These are phyloP conservation scores for Aspergillus fischeri DNA, from an alignment of 2,329 filamentous ascomycete genomes.

Conservation along the genomic window DNA sequence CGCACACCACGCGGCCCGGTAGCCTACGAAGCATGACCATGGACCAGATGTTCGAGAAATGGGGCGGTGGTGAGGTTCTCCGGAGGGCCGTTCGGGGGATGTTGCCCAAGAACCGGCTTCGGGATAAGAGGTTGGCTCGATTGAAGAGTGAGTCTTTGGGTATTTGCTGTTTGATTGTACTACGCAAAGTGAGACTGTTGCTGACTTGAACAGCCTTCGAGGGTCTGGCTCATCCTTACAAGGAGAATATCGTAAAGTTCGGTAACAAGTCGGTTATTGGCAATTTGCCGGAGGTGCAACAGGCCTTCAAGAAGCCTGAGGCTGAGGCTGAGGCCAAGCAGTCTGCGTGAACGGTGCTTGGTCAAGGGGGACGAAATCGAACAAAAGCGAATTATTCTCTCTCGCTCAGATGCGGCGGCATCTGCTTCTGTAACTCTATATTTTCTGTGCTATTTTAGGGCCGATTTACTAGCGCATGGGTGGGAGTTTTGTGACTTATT, in stretches of 20 bases:
- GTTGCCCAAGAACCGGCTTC: conserved; percentile 92
- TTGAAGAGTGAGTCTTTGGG: conserved; percentile 62
- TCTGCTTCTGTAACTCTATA: conserved; percentile 22
- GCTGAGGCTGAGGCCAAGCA: conserved; percentile 11
- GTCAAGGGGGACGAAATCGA: neutral
- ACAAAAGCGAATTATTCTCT: neutral
- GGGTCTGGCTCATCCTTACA: conserved; percentile 86
- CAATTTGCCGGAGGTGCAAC: conserved; percentile 31
- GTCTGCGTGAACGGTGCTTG: conserved; percentile 13
- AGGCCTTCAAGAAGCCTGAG: conserved; percentile 31
- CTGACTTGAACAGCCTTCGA: conserved; percentile 66
- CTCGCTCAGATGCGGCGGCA: conserved; percentile 1
- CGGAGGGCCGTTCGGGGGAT: conserved; percentile 91
- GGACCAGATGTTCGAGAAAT: conserved; percentile 91
- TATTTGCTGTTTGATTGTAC: neutral
- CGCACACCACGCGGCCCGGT: conserved; percentile 86
- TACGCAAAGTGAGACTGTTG: neutral
- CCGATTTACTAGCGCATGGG: conserved; percentile 38
- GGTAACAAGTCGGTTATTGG: conserved; percentile 49
- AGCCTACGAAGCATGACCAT: conserved; percentile 84
- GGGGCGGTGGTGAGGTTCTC: conserved; percentile 87
- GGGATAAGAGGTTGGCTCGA: conserved; percentile 80
- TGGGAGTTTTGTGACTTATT: conserved; percentile 27
- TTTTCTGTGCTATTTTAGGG: conserved; percentile 25
- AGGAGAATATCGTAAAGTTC: conserved; percentile 76